Conservation (phyloP, 352 stramenopile species). For the Blastocystis sp. region DNA sequence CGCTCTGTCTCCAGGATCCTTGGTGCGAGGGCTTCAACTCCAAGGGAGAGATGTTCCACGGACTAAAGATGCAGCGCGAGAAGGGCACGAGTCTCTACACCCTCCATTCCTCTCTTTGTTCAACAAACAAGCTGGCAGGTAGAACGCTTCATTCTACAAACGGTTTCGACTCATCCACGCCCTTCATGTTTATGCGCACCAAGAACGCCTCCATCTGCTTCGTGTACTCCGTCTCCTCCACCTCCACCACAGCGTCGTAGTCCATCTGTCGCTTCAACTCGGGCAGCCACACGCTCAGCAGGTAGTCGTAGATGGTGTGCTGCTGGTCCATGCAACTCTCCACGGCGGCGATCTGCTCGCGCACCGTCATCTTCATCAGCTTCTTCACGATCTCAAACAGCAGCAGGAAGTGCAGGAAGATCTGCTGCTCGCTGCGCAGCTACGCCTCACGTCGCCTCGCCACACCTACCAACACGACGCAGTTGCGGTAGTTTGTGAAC, state of each 20-base stretch:
- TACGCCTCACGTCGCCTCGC: neutral
- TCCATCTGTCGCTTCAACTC: neutral
- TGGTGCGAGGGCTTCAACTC: conserved; percentile 40
- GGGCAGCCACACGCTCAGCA: conserved; percentile 11
- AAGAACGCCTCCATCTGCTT: conserved; percentile 6
- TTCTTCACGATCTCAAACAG: conserved; percentile 47
- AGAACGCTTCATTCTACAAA: conserved; percentile 5
- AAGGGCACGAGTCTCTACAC: conserved; percentile 8
- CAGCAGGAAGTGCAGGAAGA: conserved; percentile 30
- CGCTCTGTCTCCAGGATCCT: conserved; percentile 9
- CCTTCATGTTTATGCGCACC: conserved; percentile 6
- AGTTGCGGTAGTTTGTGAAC: conserved; percentile 37
- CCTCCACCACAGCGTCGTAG: neutral
- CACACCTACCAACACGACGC: conserved; percentile 24
- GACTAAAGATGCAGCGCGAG: neutral
- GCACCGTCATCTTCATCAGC: neutral
- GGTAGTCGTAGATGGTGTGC: conserved; percentile 36
- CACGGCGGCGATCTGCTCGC: conserved; percentile 9
- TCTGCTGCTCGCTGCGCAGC: conserved; percentile 41
- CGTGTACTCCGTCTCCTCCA: neutral
- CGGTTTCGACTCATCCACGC: neutral
- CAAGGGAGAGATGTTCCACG: conserved; percentile 17
- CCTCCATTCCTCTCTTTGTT: neutral
- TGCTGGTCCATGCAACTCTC: conserved; percentile 2
- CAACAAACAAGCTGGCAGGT: conserved; percentile 46